phyloP scores from a whole-genome alignment of 495 filamentous ascomycete species.

The Astrothelium subdiscretum region DNA sequence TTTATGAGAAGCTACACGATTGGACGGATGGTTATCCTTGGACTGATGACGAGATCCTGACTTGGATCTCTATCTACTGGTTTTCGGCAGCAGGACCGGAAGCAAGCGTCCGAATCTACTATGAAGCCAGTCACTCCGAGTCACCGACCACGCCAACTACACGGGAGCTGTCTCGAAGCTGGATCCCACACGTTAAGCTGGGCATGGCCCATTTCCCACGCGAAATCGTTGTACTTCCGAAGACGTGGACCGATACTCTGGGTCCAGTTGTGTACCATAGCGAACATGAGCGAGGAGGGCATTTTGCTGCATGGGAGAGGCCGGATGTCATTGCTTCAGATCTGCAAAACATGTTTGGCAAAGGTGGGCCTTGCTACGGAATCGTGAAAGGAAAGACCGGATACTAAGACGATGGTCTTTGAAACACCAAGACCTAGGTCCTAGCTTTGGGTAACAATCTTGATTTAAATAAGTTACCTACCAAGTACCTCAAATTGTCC shows the following conservation, averaged over 20 bases:
- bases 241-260: constrained; percentile 14
- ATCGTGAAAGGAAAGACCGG: not conserved
- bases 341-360: constrained; percentile 23
- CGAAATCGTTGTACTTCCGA: constrained; percentile 29
- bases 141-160: not conserved
- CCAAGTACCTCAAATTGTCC: too few species aligned
- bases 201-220: constrained; percentile 41
- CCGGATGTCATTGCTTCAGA: constrained; percentile 28
- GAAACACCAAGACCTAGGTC: too few species aligned
- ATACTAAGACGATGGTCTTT: not conserved
- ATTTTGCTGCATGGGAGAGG: constrained; percentile 32
- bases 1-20: constrained; percentile 42
- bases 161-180: constrained; percentile 14
- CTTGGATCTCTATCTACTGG: constrained; percentile 43
- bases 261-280: constrained; percentile 23
- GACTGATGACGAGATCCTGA: constrained; percentile 44
- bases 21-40: constrained; percentile 42
- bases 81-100: constrained; percentile 41
- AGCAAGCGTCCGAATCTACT: constrained; percentile 40
- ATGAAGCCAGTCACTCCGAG: constrained; percentile 27
- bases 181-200: constrained; percentile 38
- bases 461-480: too few species aligned
- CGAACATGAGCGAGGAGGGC: constrained; percentile 28
- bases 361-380: constrained; percentile 14
- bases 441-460: too few species aligned